phyloP scores from a whole-genome alignment of 768 basidiomycete genomes.

The Amanita muscaria region DNA sequence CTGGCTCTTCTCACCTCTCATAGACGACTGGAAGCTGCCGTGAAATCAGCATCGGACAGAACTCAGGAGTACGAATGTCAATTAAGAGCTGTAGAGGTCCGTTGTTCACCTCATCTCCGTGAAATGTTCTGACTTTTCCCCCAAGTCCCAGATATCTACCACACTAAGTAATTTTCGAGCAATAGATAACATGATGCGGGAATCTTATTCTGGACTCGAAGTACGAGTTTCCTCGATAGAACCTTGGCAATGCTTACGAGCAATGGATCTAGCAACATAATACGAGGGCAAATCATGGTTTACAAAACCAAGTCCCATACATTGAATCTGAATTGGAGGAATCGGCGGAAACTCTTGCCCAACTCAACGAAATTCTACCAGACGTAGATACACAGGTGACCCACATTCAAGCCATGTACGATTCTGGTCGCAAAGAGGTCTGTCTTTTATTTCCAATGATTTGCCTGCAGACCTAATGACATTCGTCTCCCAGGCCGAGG shows the following conservation, averaged over 20 bases:
- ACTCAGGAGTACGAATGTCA: constrained; percentile 42
- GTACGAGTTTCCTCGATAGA: constrained; percentile 15
- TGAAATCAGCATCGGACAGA: constrained; percentile 39
- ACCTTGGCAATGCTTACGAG: not conserved
- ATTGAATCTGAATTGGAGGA: constrained; percentile 53
- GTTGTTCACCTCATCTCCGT: constrained; percentile 7
- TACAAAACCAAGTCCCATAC: constrained; percentile 51
- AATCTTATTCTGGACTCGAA: constrained; percentile 51
- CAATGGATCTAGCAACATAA: constrained; percentile 38
- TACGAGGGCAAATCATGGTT: constrained; percentile 49
- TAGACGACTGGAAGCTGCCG: constrained; percentile 38
- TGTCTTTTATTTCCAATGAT: constrained; percentile 8
- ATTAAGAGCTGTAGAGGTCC: constrained; percentile 56
- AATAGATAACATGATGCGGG: constrained; percentile 61
- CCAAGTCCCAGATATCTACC: constrained; percentile 56
- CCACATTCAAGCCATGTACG: constrained; percentile 57
- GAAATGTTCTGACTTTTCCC: constrained; percentile 3
- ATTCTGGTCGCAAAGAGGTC: constrained; percentile 64
- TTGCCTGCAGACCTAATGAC: constrained; percentile 4
- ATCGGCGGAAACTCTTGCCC: constrained; percentile 46
- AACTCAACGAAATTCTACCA: constrained; percentile 53
- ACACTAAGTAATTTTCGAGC: constrained; percentile 68
- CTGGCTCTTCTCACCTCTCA: not conserved
- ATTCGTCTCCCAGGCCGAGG: constrained; percentile 40
- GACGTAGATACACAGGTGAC: constrained; percentile 51